Base-by-base conservation (phyloP, 306 rosid genomes). In the Vicia villosa region DNA sequence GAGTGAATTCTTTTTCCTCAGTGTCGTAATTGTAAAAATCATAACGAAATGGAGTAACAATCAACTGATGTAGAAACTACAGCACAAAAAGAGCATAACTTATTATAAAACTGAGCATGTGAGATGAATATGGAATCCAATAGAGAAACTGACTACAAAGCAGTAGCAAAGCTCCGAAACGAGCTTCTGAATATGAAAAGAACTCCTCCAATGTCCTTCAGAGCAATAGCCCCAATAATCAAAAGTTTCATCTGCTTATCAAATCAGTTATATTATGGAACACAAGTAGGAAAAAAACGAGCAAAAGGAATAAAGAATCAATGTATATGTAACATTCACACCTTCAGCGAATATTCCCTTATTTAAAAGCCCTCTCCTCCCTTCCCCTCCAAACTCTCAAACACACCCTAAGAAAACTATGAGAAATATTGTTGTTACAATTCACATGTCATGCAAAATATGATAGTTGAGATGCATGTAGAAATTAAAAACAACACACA, bases 21-120 rank as follows among this genome's bases (percentile, higher is more conserved):
- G 68, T 79, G 19, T 86, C 86, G 63, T 78, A 83, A 52, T 86
- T 80, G 78, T 83, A 83, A 77, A 86, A 83, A 81, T 86, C 82
- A 20, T 76, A 81, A 34, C 75, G 74, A 65, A 86, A 74, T 13
- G 91, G 86, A 74, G 88, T 79, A 28, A 77, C 81, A 79, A 79
- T 74, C 80, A 83, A 13, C 79, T 83, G 86, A 58, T 86, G 88
- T 66, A 86, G 60, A 61, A 81, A 78, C 91, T 83, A 67, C 66
- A 63, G 11, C 36, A 15, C 14, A 63, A 30, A 19, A 15, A 60
- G 49, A 47, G 0, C 11, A 43, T 8, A 46, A 46, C 34, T n/a
- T n/a, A n/a, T 58, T 8, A 17, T 43, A 17, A 76, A 50, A 51
- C 55, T 10, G 26, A 70, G 36, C 66, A 32, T 11, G 32, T 70